phyloP scores from a whole-genome alignment of 2,329 filamentous ascomycete genomes.

The Corniculantispora saksenae region DNA sequence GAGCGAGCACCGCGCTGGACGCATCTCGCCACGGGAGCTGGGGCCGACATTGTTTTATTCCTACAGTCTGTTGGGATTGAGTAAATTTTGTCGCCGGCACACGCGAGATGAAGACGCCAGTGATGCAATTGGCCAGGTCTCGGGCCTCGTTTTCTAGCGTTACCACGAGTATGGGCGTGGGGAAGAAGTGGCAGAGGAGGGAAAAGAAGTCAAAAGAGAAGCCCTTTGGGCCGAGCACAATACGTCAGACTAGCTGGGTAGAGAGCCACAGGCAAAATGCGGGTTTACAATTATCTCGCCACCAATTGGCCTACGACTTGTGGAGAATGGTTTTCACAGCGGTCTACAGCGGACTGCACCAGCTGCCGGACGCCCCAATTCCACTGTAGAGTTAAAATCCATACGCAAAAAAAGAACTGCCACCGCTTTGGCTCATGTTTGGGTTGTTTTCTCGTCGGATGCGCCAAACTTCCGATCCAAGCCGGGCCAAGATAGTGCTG shows the following conservation, averaged over 20 bases:
- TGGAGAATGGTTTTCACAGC: not conserved
- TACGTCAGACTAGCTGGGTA: slow-evolving; percentile 15
- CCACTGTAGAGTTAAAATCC: not conserved
- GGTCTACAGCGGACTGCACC: not conserved
- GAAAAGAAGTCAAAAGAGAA: not conserved
- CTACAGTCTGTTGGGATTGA: not conserved
- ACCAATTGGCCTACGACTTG: slow-evolving; percentile 17
- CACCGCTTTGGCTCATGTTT: not conserved
- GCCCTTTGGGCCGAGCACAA: not conserved
- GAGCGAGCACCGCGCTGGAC: slow-evolving; percentile 40
- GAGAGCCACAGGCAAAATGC: slow-evolving; percentile 9
- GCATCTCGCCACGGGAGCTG: slow-evolving; percentile 41
- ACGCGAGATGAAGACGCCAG: not conserved
- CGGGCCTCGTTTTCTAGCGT: not conserved
- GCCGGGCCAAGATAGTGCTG: not conserved
- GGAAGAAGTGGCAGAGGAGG: slow-evolving; percentile 29
- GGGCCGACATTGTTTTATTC: slow-evolving; percentile 35
- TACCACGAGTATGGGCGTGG: not conserved
- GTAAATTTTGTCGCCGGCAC: slow-evolving; percentile 4
- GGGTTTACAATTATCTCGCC: slow-evolving; percentile 21
- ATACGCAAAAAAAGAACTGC: too few relatives aligned
- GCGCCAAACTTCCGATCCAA: slow-evolving; percentile 10
- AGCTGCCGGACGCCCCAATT: not conserved
- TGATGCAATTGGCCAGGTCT: slow-evolving; percentile 3
- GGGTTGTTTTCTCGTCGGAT: not conserved